Evolutionary conservation across 352 stramenopile genomes (phyloP), one percentile per base, ranked within the genome.

Genomic region (Globisporangium middletonii): DNA sequence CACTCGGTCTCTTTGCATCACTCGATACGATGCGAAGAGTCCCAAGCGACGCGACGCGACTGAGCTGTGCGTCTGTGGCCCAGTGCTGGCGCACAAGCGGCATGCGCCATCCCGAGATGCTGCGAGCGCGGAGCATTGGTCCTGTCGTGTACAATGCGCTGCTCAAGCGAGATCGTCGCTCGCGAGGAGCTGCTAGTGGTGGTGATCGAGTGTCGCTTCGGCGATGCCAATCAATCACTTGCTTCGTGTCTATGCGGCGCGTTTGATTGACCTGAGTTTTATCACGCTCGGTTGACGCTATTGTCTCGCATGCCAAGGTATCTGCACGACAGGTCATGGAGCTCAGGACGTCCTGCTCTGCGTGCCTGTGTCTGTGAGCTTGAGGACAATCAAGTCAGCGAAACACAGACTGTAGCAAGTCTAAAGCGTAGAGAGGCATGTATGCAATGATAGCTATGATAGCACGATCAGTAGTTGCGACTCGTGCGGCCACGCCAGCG

Each of bases 401-500:
- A 23, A 23, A 23, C 23, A 23, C 23, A 23, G 23, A 23, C 23
- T 23, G 23, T 23, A 23, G 23, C 23, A 23, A 23, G 23, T 23
- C 23, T 23, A 23, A 23, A 23, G 23, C 23, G 23, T 23, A 23
- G 23, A 23, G 23, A 23, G 23, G 23, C 23, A 23, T 23, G 23
- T 23, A 41, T 41, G 13, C 35, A 41, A 41, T 13, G 35, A 41
- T 3, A 41, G 8, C 35, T 15, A 44, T 11, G 30, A 35, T 4
- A 44, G 12, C 8, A 6, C 38, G 12, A 13, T 44, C 38, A 81
- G 50, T 73, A 79, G 55, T 68, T 52, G 48, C 59, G 54, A 67
- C 55, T 81, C 51, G 62, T 65, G 15, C 73, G 74, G 50, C 75
- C 74, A 63, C 74, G 56, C 79, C 79, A 89, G n/a, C 79, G 76